Percentiles rank a stretch among this genome's conserved stretches.
These are phyloP conservation scores for Thermothelomyces thermophilus DNA, from an alignment of 2,329 filamentous ascomycete genomes.

Conservation along the genomic window DNA sequence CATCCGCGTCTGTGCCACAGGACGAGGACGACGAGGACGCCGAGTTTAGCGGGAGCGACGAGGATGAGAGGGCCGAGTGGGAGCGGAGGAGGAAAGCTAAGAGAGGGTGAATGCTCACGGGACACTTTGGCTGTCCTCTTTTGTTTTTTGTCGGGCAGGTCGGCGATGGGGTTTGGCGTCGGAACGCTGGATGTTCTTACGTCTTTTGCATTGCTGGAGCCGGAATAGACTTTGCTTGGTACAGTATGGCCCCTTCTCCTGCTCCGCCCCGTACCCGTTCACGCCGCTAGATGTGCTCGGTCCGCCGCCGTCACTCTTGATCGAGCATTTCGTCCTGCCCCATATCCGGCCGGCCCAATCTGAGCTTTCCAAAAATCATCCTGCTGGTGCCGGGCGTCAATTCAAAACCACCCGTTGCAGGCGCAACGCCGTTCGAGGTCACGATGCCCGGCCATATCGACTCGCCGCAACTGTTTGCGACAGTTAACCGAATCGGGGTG, in stretches of 20 bases:
- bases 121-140: not conserved
- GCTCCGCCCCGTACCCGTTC: conserved; percentile 36
- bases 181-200: not conserved
- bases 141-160: too few relatives aligned
- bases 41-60: conserved; percentile 58
- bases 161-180: not conserved
- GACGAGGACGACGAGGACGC: conserved; percentile 47
- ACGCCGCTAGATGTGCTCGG: conserved; percentile 30
- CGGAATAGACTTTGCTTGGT: conserved; percentile 1
- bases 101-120: conserved; percentile 22
- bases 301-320: conserved; percentile 57
- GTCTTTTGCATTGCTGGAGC: not conserved
- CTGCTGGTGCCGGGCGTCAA: conserved; percentile 52
- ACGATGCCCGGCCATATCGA: conserved; percentile 70
- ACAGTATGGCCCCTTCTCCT: not conserved
- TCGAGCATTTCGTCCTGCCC: conserved; percentile 79
- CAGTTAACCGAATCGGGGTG: conserved; percentile 48
- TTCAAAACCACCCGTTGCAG: conserved; percentile 61
- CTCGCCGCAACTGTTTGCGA: conserved; percentile 66
- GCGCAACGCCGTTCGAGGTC: conserved; percentile 65
- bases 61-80: conserved; percentile 57
- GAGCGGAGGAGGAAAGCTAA: conserved; percentile 44
- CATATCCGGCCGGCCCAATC: conserved; percentile 79
- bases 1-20: conserved; percentile 26
- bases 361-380: conserved; percentile 57